Percentiles rank a stretch among this genome's conserved stretches.
Conservation (phyloP, 805 yeast species). For the Ascoidea tarda region DNA sequence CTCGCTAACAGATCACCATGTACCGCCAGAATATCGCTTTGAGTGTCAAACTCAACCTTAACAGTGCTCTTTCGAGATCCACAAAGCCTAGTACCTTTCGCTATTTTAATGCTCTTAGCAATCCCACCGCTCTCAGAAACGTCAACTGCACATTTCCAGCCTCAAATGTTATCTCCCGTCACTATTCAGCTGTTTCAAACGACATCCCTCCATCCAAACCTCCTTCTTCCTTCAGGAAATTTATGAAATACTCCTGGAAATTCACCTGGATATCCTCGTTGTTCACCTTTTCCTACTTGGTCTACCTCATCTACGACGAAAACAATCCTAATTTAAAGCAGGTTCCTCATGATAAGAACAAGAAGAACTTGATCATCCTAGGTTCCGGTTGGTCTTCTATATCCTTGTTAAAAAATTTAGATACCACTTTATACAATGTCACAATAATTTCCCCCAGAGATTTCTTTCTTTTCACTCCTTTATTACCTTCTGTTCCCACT, state of each 20-base stretch:
- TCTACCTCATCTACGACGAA: conserved; percentile 52
- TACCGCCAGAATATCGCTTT: too few species aligned
- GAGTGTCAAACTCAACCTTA: too few species aligned
- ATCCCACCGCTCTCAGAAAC: too few species aligned
- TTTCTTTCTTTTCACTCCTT: conserved; percentile 91
- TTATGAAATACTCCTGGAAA: conserved; percentile 29
- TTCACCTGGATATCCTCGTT: conserved; percentile 34
- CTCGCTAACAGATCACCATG: too few species aligned
- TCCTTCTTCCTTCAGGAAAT: conserved; percentile 1
- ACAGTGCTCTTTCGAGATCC: too few species aligned
- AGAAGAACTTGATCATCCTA: conserved; percentile 43
- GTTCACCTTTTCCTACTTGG: conserved; percentile 40
- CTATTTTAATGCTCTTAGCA: too few species aligned
- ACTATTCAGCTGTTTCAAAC: too few species aligned
- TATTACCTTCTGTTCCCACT: conserved; percentile 88
- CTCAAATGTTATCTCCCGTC: too few species aligned
- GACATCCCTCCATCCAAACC: too few species aligned
- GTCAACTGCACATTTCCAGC: too few species aligned
- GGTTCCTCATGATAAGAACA: conserved; percentile 39
- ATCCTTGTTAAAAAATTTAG: conserved; percentile 70
- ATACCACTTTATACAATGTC: conserved; percentile 78
- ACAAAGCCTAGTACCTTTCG: too few species aligned
- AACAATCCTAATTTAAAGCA: conserved; percentile 43
- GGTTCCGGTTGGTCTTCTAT: conserved; percentile 96
- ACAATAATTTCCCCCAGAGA: conserved; percentile 88